Conservation (phyloP, 2,329 filamentous ascomycete species). For the Sporothrix humicola region DNA sequence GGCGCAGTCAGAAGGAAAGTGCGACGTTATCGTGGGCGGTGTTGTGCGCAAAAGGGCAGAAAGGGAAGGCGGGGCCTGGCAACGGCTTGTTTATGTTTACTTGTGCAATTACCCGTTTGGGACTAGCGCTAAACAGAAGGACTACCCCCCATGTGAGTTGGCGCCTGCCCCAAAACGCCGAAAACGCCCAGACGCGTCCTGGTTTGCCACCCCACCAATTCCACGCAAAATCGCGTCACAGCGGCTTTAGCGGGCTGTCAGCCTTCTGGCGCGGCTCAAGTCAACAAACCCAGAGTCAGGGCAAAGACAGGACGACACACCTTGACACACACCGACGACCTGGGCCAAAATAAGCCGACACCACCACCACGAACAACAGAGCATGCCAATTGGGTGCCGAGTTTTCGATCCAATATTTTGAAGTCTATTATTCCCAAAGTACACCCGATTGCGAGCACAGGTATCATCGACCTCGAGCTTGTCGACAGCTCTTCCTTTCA, state of each 20-base stretch:
- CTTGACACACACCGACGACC: background rate
- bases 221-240: slow-evolving; percentile 27
- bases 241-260: slow-evolving; percentile 19
- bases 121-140: slow-evolving; percentile 22
- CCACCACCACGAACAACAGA: background rate
- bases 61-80: slow-evolving; percentile 32
- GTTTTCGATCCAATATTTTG: background rate
- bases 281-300: slow-evolving; percentile 11
- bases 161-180: background rate
- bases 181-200: slow-evolving; percentile 22
- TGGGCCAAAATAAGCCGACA: no score
- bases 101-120: slow-evolving; percentile 35
- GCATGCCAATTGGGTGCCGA: slow-evolving; percentile 5
- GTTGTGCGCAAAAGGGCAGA: background rate
- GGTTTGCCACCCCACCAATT: slow-evolving; percentile 23
- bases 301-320: background rate
- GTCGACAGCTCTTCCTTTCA: background rate
- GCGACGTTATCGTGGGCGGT: slow-evolving; percentile 2
- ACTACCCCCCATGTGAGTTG: background rate
- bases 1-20: slow-evolving; percentile 4
- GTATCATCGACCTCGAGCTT: background rate
- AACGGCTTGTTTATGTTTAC: slow-evolving; percentile 48
- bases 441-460: background rate
- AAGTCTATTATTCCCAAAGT: background rate
- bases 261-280: slow-evolving; percentile 27